These are phyloP conservation scores for Phytopythium cucurbitacearum DNA, from an alignment of 352 stramenopile species.

Conservation along the genomic window DNA sequence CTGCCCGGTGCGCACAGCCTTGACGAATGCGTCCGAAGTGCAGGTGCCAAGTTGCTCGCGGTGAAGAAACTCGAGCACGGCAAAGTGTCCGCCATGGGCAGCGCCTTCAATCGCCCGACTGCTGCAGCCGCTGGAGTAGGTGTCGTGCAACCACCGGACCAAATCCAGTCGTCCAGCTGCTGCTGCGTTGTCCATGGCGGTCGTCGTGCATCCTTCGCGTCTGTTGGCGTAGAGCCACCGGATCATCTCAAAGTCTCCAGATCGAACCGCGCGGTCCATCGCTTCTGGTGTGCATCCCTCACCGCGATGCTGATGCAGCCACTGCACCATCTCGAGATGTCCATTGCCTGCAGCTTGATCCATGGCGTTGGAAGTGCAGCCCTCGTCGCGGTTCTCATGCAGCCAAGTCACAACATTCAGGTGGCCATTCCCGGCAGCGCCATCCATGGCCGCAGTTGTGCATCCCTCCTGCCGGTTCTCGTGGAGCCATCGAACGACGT, in stretches of 20 bases:
- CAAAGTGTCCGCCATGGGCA: conserved; percentile 16
- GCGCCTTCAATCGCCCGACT: conserved; percentile 18
- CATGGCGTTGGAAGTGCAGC: conserved; percentile 25
- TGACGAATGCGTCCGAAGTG: conserved; percentile 22
- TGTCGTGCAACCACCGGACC: neutral
- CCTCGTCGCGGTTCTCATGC: conserved; percentile 18
- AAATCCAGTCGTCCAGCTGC: neutral
- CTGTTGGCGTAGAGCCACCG: conserved; percentile 2
- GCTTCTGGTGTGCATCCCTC: conserved; percentile 25
- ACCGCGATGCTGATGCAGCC: conserved; percentile 18
- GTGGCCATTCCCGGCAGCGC: conserved; percentile 12
- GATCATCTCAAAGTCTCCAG: conserved; percentile 16
- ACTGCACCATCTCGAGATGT: conserved; percentile 15
- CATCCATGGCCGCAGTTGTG: conserved; percentile 18
- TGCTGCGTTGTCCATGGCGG: neutral
- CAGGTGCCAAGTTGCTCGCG: conserved; percentile 19
- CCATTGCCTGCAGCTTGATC: conserved; percentile 16
- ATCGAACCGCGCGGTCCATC: conserved; percentile 16
- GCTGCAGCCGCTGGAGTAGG: conserved; percentile 7
- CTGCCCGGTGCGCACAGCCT: conserved; percentile 14
- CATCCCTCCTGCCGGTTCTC: conserved; percentile 19
- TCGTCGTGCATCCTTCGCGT: neutral
- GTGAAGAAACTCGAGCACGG: conserved; percentile 18
- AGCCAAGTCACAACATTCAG: conserved; percentile 20
- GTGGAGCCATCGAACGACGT: conserved; percentile 28